Evolutionary conservation across 225 moss, liverwort and hornwort species (phyloP), one percentile per base, ranked within the genome.

Genomic region (Ulota crispa): DNA sequence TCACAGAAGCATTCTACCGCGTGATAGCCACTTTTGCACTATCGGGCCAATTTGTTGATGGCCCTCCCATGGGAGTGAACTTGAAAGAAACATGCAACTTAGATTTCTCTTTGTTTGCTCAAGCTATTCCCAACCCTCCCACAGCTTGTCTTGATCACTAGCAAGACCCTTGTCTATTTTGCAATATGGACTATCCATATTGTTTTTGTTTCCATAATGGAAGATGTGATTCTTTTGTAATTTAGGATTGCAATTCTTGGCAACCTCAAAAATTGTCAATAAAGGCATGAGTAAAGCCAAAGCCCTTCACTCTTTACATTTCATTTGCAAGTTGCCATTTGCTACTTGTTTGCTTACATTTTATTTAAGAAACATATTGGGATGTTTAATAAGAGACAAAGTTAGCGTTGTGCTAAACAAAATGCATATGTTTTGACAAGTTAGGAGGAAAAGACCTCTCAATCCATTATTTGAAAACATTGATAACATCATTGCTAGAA

Each of bases 11-110:
- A 0, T 0, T 24, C 52, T 32, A 82, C 77, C 83, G 80, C 18
- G 67, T 63, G 36, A 73, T 83, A 20, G 64, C 83, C 56, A 85
- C 68, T 9, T 88, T 88, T 2, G 85, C 76, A 3, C 80, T 88
- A 7, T 60, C 85, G 0, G 85, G 85, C 3, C 23, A 3, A 15
- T 88, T 82, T 21, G 88, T 85, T 3, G 80, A 85, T 23, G 88
- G 88, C 11, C 80, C 82, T 32, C 9, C 81, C 8, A 67, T 54
- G 72, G 77, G 54, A 24, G 28, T 4, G 53, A 87, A 87, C 20
- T 65, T 87, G 45, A 12, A 76, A 59, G 54, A 54, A 6, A 61
- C 83, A 8, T 87, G 87, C 77, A 10, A 30, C 2, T 21, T 87
- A 24, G 18, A 78, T 31, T 81, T 87, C 45, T 23, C 0, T 7